A percentile compares a stretch with the other conserved stretches of the same genome.
phyloP scores from a whole-genome alignment of 1,284 basidiomycete species.

The Athelia psychrophila region DNA sequence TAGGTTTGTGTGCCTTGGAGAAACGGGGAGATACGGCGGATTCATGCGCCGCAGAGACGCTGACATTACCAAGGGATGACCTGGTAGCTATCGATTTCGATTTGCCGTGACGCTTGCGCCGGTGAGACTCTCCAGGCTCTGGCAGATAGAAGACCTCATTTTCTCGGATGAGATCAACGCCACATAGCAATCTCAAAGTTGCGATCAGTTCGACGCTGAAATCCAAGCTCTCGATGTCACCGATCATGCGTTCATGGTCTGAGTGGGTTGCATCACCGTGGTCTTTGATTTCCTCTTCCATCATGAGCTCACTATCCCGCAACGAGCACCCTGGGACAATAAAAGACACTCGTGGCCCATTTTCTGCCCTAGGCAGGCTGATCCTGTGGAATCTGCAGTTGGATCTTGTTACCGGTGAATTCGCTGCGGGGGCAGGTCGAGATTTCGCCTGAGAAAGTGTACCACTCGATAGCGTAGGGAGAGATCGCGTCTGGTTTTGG shows the following conservation, averaged over 20 bases:
- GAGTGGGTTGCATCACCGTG: constrained; percentile 52
- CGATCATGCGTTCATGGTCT: constrained; percentile 43
- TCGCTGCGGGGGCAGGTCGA: background rate
- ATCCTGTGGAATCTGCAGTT: constrained; percentile 67
- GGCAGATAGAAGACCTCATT: constrained; percentile 64
- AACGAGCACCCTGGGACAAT: constrained; percentile 66
- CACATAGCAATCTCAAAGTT: constrained; percentile 54
- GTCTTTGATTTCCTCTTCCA: constrained; percentile 56
- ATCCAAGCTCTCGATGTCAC: constrained; percentile 47
- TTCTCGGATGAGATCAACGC: constrained; percentile 57
- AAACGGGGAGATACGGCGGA: background rate
- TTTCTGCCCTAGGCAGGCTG: constrained; percentile 52
- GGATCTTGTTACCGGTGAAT: constrained; percentile 39
- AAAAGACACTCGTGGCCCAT: constrained; percentile 50
- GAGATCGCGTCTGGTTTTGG: constrained; percentile 5
- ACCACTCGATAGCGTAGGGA: background rate
- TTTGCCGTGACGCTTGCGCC: constrained; percentile 14
- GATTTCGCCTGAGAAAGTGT: background rate
- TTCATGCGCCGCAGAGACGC: background rate
- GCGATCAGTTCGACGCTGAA: constrained; percentile 52
- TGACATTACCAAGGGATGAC: background rate
- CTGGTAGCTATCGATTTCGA: background rate
- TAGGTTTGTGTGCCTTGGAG: constrained; percentile 6
- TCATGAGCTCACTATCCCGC: constrained; percentile 50
- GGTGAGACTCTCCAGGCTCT: constrained; percentile 25